Evolutionary conservation across 345 rosid genomes (phyloP).

Genomic region (Aegle marmelos): DNA sequence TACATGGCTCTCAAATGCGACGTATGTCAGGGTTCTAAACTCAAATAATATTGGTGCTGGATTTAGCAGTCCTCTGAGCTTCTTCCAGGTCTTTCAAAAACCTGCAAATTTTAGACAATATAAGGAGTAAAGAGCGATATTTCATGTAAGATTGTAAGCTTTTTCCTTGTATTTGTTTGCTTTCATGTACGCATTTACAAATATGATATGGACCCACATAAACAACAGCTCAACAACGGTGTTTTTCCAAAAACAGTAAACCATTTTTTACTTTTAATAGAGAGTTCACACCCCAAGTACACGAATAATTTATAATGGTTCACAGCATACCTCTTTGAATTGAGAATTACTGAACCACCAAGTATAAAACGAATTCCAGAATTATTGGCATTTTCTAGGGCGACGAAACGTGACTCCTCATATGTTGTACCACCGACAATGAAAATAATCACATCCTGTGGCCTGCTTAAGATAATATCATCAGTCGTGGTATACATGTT

Average conservation of each 20-base stretch:
- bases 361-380: constrained; percentile 83
- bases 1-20: constrained; percentile 19
- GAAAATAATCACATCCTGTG: constrained; percentile 87
- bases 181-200: background rate
- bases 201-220: background rate
- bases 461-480: constrained; percentile 46
- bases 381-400: constrained; percentile 74
- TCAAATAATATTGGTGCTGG: constrained; percentile 54
- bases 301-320: background rate
- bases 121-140: background rate
- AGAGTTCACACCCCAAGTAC: background rate
- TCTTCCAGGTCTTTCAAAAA: constrained; percentile 83
- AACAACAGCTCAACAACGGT: background rate
- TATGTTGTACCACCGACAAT: constrained; percentile 97
- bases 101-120: constrained; percentile 33
- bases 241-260: background rate
- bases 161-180: background rate
- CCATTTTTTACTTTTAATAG: background rate
- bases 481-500: background rate
- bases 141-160: background rate
- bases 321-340: constrained; percentile 68
- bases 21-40: background rate
- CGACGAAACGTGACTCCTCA: constrained; percentile 87
- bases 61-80: constrained; percentile 67
- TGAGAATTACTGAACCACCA: constrained; percentile 78